phyloP scores from a whole-genome alignment of 1,284 basidiomycete species.

The Boletus mariae region DNA sequence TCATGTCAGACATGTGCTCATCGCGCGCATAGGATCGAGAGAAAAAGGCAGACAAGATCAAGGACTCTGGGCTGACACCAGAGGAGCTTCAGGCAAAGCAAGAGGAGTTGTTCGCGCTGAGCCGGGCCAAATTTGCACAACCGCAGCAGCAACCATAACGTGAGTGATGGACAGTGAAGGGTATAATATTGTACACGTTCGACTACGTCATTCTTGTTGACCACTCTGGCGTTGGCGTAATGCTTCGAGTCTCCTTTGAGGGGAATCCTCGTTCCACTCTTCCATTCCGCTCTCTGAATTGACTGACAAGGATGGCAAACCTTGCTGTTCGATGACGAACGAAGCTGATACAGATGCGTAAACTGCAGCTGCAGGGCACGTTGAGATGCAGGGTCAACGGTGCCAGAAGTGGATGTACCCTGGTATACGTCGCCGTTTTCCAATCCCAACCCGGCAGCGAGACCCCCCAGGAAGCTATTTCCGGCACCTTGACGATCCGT shows the following conservation, averaged over 20 bases:
- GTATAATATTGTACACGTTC: conserved; percentile 25
- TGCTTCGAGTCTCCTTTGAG: conserved; percentile 50
- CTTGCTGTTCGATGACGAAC: conserved; percentile 80
- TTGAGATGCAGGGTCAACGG: conserved; percentile 11
- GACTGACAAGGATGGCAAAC: conserved; percentile 53
- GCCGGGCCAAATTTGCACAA: conserved; percentile 69
- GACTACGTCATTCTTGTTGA: conserved; percentile 37
- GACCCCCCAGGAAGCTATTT: conserved; percentile 83
- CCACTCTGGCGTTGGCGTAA: conserved; percentile 38
- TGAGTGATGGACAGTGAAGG: conserved; percentile 2
- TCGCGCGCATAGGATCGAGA: conserved; percentile 63
- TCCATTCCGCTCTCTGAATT: conserved; percentile 31
- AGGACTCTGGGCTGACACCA: conserved; percentile 86
- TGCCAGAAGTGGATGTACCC: conserved; percentile 42
- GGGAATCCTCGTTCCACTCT: conserved; percentile 70
- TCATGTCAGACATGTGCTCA: conserved; percentile 6
- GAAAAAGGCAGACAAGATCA: conserved; percentile 86
- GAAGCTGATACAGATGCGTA: conserved; percentile 79
- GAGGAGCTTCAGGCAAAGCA: conserved; percentile 88
- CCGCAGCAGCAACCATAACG: conserved; percentile 29
- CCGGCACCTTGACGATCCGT: conserved; percentile 63
- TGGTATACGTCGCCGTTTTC: conserved; percentile 56
- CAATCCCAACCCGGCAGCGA: conserved; percentile 69
- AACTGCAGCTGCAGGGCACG: conserved; percentile 50
- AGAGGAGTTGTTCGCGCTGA: conserved; percentile 88